Conservation (phyloP, 192 early-diverging fungal genomes). For the Coemansia sp. region DNA sequence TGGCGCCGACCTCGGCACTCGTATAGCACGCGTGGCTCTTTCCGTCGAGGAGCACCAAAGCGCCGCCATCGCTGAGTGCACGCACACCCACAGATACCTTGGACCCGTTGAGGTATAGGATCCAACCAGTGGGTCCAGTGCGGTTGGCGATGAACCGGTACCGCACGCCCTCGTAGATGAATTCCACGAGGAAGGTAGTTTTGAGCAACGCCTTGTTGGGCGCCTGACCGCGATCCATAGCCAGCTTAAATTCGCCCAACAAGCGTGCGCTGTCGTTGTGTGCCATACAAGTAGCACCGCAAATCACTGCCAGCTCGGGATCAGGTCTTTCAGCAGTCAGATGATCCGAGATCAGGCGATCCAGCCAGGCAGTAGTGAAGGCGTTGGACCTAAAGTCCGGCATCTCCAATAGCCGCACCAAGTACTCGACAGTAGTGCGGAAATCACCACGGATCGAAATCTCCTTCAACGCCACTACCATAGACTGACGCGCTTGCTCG, state of each 20-base stretch:
- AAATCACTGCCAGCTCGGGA: constrained; percentile 85
- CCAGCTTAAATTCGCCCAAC: constrained; percentile 72
- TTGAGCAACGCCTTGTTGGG: constrained; percentile 74
- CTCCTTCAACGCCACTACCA: constrained; percentile 97
- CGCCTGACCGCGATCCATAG: constrained; percentile 92
- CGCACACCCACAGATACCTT: constrained; percentile 83
- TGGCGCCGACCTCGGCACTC: constrained; percentile 86
- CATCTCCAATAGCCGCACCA: constrained; percentile 90
- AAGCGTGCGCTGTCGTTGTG: constrained; percentile 66
- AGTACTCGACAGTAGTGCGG: constrained; percentile 97
- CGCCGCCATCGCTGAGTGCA: constrained; percentile 86
- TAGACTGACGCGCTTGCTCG: constrained; percentile 90
- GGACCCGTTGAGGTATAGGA: constrained; percentile 80
- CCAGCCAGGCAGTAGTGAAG: constrained; percentile 95
- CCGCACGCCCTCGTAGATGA: constrained; percentile 90
- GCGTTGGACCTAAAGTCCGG: constrained; percentile 85
- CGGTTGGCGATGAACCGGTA: constrained; percentile 85
- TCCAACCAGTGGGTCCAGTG: constrained; percentile 79
- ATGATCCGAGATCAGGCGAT: constrained; percentile 85
- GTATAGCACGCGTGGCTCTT: constrained; percentile 92
- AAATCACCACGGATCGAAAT: constrained; percentile 98
- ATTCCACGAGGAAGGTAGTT: constrained; percentile 80
- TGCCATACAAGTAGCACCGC: constrained; percentile 89
- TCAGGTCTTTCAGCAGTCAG: constrained; percentile 91
- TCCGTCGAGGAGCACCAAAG: constrained; percentile 87